phyloP scores from a whole-genome alignment of 179 eudicot genomes.

The Vitellaria paradoxa region DNA sequence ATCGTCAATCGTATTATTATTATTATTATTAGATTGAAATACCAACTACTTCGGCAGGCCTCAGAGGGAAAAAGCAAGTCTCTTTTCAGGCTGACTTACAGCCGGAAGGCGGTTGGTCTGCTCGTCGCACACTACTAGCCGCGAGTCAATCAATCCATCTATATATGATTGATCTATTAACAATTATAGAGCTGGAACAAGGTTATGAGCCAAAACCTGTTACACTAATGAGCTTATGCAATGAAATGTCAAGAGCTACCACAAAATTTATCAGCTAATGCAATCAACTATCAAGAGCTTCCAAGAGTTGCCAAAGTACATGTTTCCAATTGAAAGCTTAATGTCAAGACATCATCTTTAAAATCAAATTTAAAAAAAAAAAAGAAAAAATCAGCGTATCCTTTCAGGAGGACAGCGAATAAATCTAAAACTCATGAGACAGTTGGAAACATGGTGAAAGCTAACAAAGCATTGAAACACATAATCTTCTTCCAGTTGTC shows the following conservation, averaged over 20 bases:
- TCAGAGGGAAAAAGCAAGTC: no score
- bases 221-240: constrained; percentile 3
- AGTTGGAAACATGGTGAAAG: background rate
- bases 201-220: background rate
- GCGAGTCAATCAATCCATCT: no score
- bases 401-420: background rate
- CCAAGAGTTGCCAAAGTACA: constrained; percentile 1
- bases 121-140: no score
- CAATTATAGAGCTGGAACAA: constrained; percentile 2
- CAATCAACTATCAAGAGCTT: background rate
- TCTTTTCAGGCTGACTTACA: no score
- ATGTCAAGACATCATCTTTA: background rate
- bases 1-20: no score
- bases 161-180: no score
- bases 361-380: no score
- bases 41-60: no score
- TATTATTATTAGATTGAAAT: no score
- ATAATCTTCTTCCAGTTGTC: background rate
- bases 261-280: background rate
- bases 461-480: background rate
- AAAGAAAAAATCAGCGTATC: no score
- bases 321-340: constrained; percentile 3
- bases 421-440: background rate
- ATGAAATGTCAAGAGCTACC: background rate
- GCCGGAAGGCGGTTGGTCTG: no score